Evolutionary conservation across 768 basidiomycete species (phyloP).

Genomic region (Sutorius australiensis): DNA sequence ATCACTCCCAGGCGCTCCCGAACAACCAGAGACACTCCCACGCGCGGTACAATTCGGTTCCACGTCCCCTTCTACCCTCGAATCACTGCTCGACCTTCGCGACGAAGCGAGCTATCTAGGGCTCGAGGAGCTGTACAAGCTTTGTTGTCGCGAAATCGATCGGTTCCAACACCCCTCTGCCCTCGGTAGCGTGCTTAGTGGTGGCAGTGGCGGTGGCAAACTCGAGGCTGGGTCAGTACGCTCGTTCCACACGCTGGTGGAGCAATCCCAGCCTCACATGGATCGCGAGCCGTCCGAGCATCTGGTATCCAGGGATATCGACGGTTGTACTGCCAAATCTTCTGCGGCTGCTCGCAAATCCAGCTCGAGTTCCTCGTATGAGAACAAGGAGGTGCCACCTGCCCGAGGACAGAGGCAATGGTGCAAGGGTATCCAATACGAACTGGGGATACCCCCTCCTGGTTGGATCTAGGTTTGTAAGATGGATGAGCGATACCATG

Average conservation of each 20-base stretch:
- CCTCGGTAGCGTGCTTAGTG: constrained; percentile 5
- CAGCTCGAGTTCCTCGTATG: constrained; percentile 5
- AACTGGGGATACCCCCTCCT: constrained; percentile 31
- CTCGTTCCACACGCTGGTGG: constrained; percentile 59
- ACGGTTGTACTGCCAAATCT: not conserved
- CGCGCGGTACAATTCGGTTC: constrained; percentile 51
- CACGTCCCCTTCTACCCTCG: constrained; percentile 48
- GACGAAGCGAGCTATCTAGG: constrained; percentile 79
- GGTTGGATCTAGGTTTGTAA: constrained; percentile 43
- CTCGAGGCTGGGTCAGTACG: constrained; percentile 49
- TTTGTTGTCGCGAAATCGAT: constrained; percentile 67
- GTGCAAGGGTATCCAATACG: not conserved
- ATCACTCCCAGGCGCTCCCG: constrained; percentile 43
- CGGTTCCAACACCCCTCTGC: constrained; percentile 44
- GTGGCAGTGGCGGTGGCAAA: constrained; percentile 23
- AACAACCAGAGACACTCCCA: constrained; percentile 53
- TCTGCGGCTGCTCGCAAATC: not conserved
- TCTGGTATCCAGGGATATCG: not conserved
- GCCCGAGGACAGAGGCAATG: constrained; percentile 12
- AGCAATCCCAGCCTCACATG: constrained; percentile 40
- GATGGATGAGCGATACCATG: not conserved
- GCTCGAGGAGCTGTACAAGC: constrained; percentile 56
- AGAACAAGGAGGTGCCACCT: constrained; percentile 8
- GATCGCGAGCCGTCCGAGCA: constrained; percentile 10
- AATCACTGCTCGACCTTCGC: constrained; percentile 67